Evolutionary conservation across 192 early-diverging fungal species (phyloP), one percentile per base, ranked within the genome.

Genomic region (Fimicolochytrium jonesii): DNA sequence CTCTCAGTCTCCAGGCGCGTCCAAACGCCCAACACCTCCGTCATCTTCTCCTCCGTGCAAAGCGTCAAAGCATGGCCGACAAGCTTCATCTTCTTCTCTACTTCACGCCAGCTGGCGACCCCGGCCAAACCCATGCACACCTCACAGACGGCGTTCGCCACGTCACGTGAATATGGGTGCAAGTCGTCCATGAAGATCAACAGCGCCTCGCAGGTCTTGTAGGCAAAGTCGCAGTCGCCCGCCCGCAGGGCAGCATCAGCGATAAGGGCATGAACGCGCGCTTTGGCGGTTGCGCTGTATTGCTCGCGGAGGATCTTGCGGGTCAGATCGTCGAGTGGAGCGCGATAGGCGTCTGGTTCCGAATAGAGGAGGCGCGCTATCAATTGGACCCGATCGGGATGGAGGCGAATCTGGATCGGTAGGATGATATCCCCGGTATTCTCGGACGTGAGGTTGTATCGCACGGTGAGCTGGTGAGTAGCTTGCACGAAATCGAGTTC

Each of bases 401-500:
- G 70, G 17, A 81, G 71, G n/a, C 88, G 73, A 31, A 90, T 78
- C 67, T 91, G 87, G 35, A 91, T 79, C 1, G 89, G 89, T 26
- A 87, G 75, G n/a, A 88, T 75, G 6, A 64, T 59, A 6, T 77
- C 74, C 7, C 28, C 51, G 20, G 13, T 25, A 78, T 72, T 35
- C 67, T 65, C 26, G 77, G 67, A 37, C 55, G 64, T 22, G 28
- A 81, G 61, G 42, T 80, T 76, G 47, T 78, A 81, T 17, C 62
- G 34, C 4, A 73, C 74, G 6, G 74, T 79, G 28, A 89, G 70
- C 25, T 74, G 74, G 68, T 87, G 78, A 0, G 86, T 87, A 6
- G 86, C 89, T 48, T 91, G 83, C 20, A 91, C 87, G 20, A 89
- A 68, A 47, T 85, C 77, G 42, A 85, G 62, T 66, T 89, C 86